Evolutionary conservation across 345 rosid species (phyloP).

Genomic region (Rhodamnia argentea): DNA sequence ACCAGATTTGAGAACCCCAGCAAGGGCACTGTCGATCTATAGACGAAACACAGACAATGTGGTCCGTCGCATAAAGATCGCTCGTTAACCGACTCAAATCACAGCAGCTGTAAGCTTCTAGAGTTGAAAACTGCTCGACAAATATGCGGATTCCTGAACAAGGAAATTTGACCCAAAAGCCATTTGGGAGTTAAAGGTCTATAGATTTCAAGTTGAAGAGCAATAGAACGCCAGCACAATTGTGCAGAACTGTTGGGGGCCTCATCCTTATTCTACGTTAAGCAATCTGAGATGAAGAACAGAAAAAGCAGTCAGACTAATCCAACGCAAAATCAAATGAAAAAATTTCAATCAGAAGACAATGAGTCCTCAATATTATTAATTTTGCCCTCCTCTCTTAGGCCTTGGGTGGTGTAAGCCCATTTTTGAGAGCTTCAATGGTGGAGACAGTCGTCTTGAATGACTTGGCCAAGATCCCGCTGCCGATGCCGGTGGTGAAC

Average conservation of each 20-base stretch:
- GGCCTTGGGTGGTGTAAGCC: neutral
- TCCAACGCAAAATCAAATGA: no score
- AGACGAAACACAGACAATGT: fast-evolving
- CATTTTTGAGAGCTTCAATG: neutral
- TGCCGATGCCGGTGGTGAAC: constrained; percentile 5
- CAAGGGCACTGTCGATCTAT: neutral
- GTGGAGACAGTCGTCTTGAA: neutral
- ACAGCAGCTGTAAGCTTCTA: neutral
- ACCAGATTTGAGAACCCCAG: neutral
- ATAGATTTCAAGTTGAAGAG: no score
- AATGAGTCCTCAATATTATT: no score
- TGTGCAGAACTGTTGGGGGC: no score
- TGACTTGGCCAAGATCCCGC: constrained; percentile 2
- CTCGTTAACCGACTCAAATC: neutral
- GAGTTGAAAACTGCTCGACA: neutral
- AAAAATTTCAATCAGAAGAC: no score
- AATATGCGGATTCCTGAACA: neutral
- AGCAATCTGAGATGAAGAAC: no score
- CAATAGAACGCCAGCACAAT: no score
- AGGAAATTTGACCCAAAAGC: neutral
- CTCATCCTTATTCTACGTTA: no score
- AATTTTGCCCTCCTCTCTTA: neutral
- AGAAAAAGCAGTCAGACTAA: no score
- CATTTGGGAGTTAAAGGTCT: no score
- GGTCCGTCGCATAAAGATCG: neutral